These are phyloP conservation scores for Botrytis fragariae DNA, from an alignment of 2,329 filamentous ascomycete genomes.

Conservation along the genomic window DNA sequence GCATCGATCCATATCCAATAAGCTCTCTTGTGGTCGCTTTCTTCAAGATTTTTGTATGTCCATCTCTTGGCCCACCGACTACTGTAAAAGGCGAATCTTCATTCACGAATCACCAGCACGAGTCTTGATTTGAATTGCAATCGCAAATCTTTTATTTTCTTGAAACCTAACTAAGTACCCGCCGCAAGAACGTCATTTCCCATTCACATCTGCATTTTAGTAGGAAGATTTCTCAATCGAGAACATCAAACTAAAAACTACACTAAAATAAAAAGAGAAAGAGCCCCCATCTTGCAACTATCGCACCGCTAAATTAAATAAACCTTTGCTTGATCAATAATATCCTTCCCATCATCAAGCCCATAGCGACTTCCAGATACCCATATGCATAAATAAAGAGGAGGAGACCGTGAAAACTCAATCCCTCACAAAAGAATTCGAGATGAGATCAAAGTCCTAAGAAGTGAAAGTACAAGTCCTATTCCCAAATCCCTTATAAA, in stretches of 20 bases:
- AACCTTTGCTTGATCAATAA: background rate
- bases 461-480: conserved; percentile 28
- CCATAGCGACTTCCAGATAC: background rate
- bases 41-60: too few relatives aligned
- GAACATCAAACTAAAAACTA: background rate
- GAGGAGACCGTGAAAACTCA: background rate
- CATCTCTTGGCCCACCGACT: background rate
- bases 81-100: background rate
- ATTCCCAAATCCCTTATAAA: conserved; percentile 6
- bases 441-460: conserved; percentile 23
- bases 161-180: background rate
- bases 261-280: background rate
- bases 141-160: background rate
- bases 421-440: background rate
- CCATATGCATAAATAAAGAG: background rate
- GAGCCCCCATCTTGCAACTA: background rate
- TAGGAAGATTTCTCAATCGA: background rate
- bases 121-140: background rate
- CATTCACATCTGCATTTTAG: background rate
- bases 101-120: background rate
- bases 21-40: background rate
- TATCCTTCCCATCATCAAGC: conserved; percentile 2
- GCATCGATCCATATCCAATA: background rate
- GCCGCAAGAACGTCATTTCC: background rate
- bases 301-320: background rate